Percentiles rank a stretch among this genome's conserved stretches.
These are phyloP conservation scores for Alloascoidea africana DNA, from an alignment of 805 yeast species.

Conservation along the genomic window DNA sequence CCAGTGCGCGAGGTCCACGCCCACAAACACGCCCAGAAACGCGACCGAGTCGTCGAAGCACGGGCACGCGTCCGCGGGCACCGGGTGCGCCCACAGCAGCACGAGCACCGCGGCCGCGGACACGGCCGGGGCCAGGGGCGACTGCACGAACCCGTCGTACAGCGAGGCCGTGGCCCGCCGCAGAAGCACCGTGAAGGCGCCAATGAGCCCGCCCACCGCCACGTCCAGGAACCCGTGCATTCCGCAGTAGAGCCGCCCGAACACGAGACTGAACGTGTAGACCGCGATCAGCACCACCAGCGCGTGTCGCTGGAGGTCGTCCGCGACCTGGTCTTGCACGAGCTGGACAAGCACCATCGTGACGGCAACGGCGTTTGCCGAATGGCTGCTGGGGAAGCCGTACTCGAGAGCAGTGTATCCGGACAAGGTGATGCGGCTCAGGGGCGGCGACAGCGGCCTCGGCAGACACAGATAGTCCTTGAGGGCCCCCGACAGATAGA, in stretches of 20 bases:
- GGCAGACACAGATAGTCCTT: constrained; percentile 87
- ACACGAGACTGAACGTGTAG: constrained; percentile 50
- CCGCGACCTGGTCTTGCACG: background rate
- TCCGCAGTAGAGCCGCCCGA: constrained; percentile 87
- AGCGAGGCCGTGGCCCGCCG: constrained; percentile 11
- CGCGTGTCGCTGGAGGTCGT: constrained; percentile 4
- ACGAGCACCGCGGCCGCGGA: constrained; percentile 26
- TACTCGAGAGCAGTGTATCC: constrained; percentile 87
- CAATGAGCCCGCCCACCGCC: constrained; percentile 47
- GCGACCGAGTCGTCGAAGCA: constrained; percentile 94
- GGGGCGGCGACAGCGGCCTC: constrained; percentile 84
- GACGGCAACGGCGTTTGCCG: constrained; percentile 88
- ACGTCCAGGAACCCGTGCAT: constrained; percentile 93
- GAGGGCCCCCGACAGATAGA: constrained; percentile 46
- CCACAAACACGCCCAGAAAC: constrained; percentile 75
- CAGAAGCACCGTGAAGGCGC: constrained; percentile 20
- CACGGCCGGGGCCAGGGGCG: constrained; percentile 18
- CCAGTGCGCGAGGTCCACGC: constrained; percentile 56
- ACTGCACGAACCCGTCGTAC: constrained; percentile 10
- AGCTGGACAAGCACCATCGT: constrained; percentile 30
- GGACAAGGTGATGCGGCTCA: constrained; percentile 78
- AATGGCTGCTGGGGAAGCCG: constrained; percentile 88
- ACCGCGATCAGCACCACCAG: constrained; percentile 11
- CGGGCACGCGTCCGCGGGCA: constrained; percentile 88
- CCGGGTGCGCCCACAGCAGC: constrained; percentile 55